phyloP scores from a whole-genome alignment of 495 filamentous ascomycete genomes.

The Beverwykella pulmonaria region DNA sequence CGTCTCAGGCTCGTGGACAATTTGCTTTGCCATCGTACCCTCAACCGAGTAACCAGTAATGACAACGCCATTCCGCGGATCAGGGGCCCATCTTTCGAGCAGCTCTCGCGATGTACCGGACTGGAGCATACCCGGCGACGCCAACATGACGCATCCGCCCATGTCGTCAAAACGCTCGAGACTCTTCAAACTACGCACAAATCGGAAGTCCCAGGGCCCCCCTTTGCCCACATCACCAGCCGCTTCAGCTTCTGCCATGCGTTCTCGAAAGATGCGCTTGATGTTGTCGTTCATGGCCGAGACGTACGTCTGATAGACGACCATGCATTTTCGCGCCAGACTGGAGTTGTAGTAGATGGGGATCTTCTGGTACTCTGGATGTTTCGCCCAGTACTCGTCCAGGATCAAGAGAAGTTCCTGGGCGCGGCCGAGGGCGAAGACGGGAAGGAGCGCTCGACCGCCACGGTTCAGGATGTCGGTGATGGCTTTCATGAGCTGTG shows the following conservation, averaged over 20 bases:
- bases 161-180: constrained; percentile 96
- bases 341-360: constrained; percentile 98
- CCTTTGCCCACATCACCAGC: constrained; percentile 66
- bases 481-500: constrained; percentile 90
- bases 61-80: constrained; percentile 90
- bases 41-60: constrained; percentile 98
- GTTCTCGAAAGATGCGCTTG: constrained; percentile 81
- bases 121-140: constrained; percentile 95
- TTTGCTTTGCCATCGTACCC: constrained; percentile 95
- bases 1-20: constrained; percentile 88
- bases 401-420: constrained; percentile 93
- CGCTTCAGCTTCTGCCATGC: constrained; percentile 83
- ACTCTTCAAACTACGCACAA: constrained; percentile 84
- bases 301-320: constrained; percentile 97
- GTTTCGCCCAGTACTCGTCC: constrained; percentile 93
- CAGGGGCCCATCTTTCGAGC: constrained; percentile 93
- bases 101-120: constrained; percentile 91
- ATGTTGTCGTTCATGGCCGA: constrained; percentile 99
- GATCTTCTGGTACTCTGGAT: constrained; percentile 79
- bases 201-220: constrained; percentile 96
- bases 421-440: constrained; percentile 90
- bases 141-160: constrained; percentile 94
- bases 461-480: constrained; percentile 87
- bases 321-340: constrained; percentile 93
- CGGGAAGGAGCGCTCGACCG: constrained; percentile 89